A percentile compares a stretch with the other conserved stretches of the same genome.
Evolutionary conservation across 2,329 filamentous ascomycete genomes (phyloP).

Genomic region (Apiospora phragmitis): DNA sequence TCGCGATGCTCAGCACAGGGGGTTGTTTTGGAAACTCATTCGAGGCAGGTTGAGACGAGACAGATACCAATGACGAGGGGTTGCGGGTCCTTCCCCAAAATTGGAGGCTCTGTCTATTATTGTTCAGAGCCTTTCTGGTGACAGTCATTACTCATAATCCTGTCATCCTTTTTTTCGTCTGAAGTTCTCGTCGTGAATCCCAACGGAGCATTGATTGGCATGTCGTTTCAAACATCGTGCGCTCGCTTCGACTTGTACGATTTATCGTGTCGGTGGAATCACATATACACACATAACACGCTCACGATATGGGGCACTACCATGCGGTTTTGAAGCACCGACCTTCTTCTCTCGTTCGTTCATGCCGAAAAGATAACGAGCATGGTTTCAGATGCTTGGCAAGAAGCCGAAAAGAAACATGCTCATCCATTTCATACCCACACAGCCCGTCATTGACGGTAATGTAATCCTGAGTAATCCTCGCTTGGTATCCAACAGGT

Average conservation of each 20-base stretch:
- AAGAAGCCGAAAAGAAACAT: not conserved
- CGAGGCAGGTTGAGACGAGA: constrained; percentile 1
- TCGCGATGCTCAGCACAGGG: not conserved
- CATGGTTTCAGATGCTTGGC: constrained; percentile 4
- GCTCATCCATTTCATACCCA: not conserved
- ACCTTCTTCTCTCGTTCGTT: no score
- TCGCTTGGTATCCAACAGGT: not conserved
- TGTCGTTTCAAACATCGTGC: not conserved
- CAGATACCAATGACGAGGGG: not conserved
- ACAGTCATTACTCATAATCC: not conserved
- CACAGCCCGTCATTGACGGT: not conserved
- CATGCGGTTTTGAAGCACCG: not conserved
- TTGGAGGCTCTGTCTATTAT: not conserved
- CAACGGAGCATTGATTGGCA: not conserved
- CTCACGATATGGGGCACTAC: not conserved
- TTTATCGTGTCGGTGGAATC: not conserved
- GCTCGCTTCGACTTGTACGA: not conserved
- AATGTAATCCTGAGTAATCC: not conserved
- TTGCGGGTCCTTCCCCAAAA: not conserved
- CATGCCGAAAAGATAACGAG: not conserved
- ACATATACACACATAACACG: not conserved
- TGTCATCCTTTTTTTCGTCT: not conserved
- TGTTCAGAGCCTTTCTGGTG: no score
- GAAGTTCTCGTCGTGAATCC: not conserved
- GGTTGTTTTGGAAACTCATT: not conserved